A percentile compares a stretch with the other conserved stretches of the same genome.
phyloP scores from a whole-genome alignment of 768 basidiomycete species.

The Tylopilus rubrobrunneus region DNA sequence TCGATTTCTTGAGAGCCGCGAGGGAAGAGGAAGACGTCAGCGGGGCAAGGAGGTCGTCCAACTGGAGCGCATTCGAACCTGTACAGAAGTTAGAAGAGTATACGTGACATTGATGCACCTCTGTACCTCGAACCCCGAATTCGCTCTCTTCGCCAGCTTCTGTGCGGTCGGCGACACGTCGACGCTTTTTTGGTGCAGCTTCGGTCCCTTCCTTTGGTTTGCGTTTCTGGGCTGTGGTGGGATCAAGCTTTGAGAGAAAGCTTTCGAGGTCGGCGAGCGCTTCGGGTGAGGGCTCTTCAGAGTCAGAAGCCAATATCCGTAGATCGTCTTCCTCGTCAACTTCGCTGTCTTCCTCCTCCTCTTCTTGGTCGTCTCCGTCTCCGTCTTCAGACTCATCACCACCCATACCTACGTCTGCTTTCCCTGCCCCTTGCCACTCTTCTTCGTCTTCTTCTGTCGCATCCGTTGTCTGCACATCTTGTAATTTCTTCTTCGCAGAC shows the following conservation, averaged over 20 bases:
- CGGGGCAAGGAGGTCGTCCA: conserved; percentile 76
- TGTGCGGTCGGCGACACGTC: conserved; percentile 63
- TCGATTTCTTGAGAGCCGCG: conserved; percentile 63
- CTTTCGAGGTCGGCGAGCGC: conserved; percentile 66
- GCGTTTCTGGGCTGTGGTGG: conserved; percentile 57
- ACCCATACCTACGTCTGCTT: conserved; percentile 29
- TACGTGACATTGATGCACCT: not conserved
- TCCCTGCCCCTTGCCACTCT: conserved; percentile 22
- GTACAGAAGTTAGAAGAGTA: not conserved
- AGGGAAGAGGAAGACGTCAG: conserved; percentile 58
- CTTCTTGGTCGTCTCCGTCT: conserved; percentile 33
- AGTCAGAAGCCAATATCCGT: conserved; percentile 43
- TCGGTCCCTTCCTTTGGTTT: conserved; percentile 23
- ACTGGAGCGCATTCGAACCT: conserved; percentile 47
- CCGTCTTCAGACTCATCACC: conserved; percentile 36
- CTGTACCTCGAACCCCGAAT: conserved; percentile 58
- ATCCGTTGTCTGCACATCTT: conserved; percentile 47
- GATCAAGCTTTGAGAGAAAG: conserved; percentile 67
- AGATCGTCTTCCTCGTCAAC: conserved; percentile 40
- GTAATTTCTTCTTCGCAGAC: not conserved
- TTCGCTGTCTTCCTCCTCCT: conserved; percentile 24
- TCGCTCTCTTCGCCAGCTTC: conserved; percentile 81
- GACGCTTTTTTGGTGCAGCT: conserved; percentile 46
- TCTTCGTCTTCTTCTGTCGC: conserved; percentile 41
- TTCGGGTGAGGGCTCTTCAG: conserved; percentile 48